Evolutionary conservation across 73 alveolate genomes (phyloP).

Genomic region (Tetrahymena elliotti): DNA sequence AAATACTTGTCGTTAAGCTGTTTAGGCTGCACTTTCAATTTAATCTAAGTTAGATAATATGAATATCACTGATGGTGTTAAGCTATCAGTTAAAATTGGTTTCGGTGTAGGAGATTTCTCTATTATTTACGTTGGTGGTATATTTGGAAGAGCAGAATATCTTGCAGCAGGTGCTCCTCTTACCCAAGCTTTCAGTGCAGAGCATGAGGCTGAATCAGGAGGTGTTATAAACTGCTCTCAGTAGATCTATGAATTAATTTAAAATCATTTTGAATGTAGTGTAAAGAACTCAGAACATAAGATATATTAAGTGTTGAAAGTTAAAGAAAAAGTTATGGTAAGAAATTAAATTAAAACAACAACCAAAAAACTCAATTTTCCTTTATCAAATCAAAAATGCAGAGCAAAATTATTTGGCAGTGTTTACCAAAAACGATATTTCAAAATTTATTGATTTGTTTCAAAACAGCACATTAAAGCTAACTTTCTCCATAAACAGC

Average conservation of each 20-base stretch:
- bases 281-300: constrained; percentile 2
- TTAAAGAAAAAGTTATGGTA: not conserved
- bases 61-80: constrained; percentile 73
- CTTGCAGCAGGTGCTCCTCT: constrained; percentile 91
- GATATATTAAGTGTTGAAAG: not conserved
- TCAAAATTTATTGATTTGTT: not conserved
- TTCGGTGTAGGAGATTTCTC: constrained; percentile 92
- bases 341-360: not conserved
- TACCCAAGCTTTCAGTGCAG: constrained; percentile 86
- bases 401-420: not conserved
- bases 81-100: constrained; percentile 50
- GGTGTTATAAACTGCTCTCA: constrained; percentile 86
- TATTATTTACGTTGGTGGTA: constrained; percentile 91
- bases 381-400: not conserved
- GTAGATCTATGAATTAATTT: constrained; percentile 62
- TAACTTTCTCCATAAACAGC: too few relatives aligned
- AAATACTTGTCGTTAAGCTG: constrained; percentile 69
- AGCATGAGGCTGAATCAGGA: constrained; percentile 84
- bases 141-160: constrained; percentile 91
- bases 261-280: constrained; percentile 55
- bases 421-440: too few relatives aligned
- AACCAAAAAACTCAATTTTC: not conserved
- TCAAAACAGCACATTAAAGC: too few relatives aligned
- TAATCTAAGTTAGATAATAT: constrained; percentile 75
- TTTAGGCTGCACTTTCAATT: constrained; percentile 82